Base-by-base conservation (phyloP, 306 rosid species). In the Begonia loranthoides region DNA sequence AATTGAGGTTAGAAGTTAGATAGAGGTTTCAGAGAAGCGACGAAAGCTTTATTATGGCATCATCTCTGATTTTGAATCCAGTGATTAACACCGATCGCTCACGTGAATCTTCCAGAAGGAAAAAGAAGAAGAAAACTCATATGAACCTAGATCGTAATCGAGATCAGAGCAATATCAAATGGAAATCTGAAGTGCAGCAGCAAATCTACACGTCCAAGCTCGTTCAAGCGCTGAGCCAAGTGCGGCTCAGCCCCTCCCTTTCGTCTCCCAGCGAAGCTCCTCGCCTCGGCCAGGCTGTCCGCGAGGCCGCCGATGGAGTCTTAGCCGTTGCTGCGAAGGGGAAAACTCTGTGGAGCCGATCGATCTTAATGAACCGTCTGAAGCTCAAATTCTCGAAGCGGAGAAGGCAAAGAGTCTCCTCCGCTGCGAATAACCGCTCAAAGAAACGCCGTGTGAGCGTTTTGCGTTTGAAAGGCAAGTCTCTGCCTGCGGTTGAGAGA, bases 281-380 rank as follows among this genome's bases (percentile, higher is more conserved):
- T 0, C 79, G 69, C 21, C 78, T 79, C 0, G 78, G 93, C 9
- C 58, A 79, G 50, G 92, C 79, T 9, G 92, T 90, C 0, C 77
- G 88, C 0, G 88, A 90, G 41, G 87, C 94, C 1, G 99, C 95
- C 1, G 92, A 90, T 47, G 74, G 87, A 51, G 94, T 68, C 24
- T 72, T 90, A 1, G 99, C 99, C 4, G 72, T 60, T 4, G 77
- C 99, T 0, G 99, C 95, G 0, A 85, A 72, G 50, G 99, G 95
- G 16, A 83, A 70, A 69, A 76, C 81, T 4, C 71, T 95, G 10
- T 90, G 99, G 99, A 90, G 99, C 77, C 73, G 94, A 10, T 92
- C 99, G 34, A 83, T 92, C 15, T 63, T 92, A 16, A 79, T 71
- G 1, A 78, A 55, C 63, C 70, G 87, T 21, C 76, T 86, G 11